A percentile compares a stretch with the other conserved stretches of the same genome.
Evolutionary conservation across 805 yeast genomes (phyloP).

Genomic region (Cyberlindnera galapagoensis): DNA sequence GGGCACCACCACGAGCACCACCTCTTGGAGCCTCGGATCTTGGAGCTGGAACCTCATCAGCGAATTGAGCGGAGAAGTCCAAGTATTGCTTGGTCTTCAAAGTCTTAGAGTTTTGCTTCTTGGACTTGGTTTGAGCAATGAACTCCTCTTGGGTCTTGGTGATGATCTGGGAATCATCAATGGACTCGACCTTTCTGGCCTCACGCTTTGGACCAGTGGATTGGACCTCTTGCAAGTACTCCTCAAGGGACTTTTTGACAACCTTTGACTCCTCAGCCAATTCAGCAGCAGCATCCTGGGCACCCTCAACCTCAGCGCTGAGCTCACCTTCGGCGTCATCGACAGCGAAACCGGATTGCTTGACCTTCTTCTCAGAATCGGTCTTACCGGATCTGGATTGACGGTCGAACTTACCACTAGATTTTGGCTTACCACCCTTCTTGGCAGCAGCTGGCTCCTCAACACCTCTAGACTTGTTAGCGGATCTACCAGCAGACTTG

Average conservation of each 20-base stretch:
- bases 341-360: slow-evolving; percentile 81
- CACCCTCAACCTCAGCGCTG: slow-evolving; percentile 58
- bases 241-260: slow-evolving; percentile 68
- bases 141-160: slow-evolving; percentile 59
- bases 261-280: slow-evolving; percentile 37
- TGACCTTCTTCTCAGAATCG: slow-evolving; percentile 79
- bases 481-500: slow-evolving; percentile 63
- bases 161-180: slow-evolving; percentile 48
- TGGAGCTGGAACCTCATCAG: slow-evolving; percentile 44
- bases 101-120: slow-evolving; percentile 66
- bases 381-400: slow-evolving; percentile 77
- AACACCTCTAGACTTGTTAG: slow-evolving; percentile 42
- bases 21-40: slow-evolving; percentile 31
- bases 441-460: slow-evolving; percentile 53
- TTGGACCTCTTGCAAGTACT: slow-evolving; percentile 71
- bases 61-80: slow-evolving; percentile 67
- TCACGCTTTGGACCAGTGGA: slow-evolving; percentile 34
- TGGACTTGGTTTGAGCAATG: slow-evolving; percentile 53
- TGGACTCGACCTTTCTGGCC: slow-evolving; percentile 31
- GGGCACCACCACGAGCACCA: slow-evolving; percentile 20
- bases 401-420: slow-evolving; percentile 62
- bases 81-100: slow-evolving; percentile 76
- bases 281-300: slow-evolving; percentile 42
- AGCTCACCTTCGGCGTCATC: slow-evolving; percentile 63
- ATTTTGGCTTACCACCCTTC: slow-evolving; percentile 38